A percentile compares a stretch with the other conserved stretches of the same genome.
These are phyloP conservation scores for Sclerotinia spermophila DNA, from an alignment of 2,329 filamentous ascomycete genomes.

Conservation along the genomic window DNA sequence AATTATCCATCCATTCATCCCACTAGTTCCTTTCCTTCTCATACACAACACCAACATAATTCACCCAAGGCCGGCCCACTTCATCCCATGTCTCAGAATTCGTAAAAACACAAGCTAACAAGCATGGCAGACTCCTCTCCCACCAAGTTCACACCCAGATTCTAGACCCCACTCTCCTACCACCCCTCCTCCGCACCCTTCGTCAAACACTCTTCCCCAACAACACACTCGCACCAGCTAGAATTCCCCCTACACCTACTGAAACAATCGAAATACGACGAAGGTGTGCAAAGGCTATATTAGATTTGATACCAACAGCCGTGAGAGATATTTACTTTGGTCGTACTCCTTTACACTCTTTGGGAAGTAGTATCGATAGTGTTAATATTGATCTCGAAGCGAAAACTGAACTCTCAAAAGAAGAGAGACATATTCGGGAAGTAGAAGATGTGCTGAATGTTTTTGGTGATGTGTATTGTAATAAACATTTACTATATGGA, in stretches of 20 bases:
- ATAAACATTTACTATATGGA: slow-evolving; percentile 84
- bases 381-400: background rate
- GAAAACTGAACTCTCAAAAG: slow-evolving; percentile 2
- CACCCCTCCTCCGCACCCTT: slow-evolving; percentile 64
- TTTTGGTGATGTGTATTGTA: slow-evolving; percentile 80
- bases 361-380: background rate
- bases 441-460: slow-evolving; percentile 63
- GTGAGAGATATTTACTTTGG: slow-evolving; percentile 39
- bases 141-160: slow-evolving; percentile 54
- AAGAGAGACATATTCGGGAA: slow-evolving; percentile 26
- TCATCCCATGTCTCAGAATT: background rate
- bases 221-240: slow-evolving; percentile 66
- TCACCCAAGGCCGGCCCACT: background rate
- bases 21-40: background rate
- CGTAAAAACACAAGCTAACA: background rate
- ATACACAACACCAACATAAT: background rate
- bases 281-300: slow-evolving; percentile 60
- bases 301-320: slow-evolving; percentile 43
- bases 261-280: slow-evolving; percentile 59
- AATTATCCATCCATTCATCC: background rate
- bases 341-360: slow-evolving; percentile 30
- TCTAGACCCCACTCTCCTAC: slow-evolving; percentile 61
- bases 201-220: slow-evolving; percentile 83
- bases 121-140: slow-evolving; percentile 44
- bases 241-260: slow-evolving; percentile 58